Base-by-base conservation (phyloP, 192 early-diverging fungal genomes). In the Coemansia sp. region DNA sequence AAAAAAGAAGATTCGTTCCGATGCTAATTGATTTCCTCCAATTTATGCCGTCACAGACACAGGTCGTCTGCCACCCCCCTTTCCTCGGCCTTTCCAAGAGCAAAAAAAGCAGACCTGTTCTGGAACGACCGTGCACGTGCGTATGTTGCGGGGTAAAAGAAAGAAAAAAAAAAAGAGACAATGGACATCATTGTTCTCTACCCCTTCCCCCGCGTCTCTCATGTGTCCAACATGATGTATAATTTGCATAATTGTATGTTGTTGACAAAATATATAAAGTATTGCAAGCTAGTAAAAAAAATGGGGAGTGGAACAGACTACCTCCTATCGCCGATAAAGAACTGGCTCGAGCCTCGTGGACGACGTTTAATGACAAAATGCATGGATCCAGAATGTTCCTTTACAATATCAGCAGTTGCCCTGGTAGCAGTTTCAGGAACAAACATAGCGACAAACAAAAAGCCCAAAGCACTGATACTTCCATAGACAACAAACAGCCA, bases 341-440 rank as follows among this genome's bases (percentile, higher is more conserved):
- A 65, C 27, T 24, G 52, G 13, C 39, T 46, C 18, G 49, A 24
- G 8, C 41, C 20, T 36, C 49, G 57, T 29, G 3, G 49, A 46
- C 65, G 58, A 16, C 38, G 58, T 57, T 64, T 70, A 39, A 71
- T 44, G 34, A 73, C 71, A 38, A 73, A 10, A 29, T 81, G 79
- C 52, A 73, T 49, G 12, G 68, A 61, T 43, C 79, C 79, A 20
- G 63, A 39, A 33, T 81, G 79, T 39, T 73, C 64, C 40, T 57
- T 60, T 5, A 73, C 61, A 10, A 72, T 52, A 7, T 78, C 70
- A 12, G 75, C 27, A 3, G 89, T 71, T 15, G 88, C 81, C 68
- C 87, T 81, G 52, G 89, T 89, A 66, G 85, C 86, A 11, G 91
- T 93, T 83, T 95, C 93, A 12, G 92, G 93, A 31, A 94, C 87